phyloP scores from a whole-genome alignment of 1,284 basidiomycete genomes.

The Irpex sp. region DNA sequence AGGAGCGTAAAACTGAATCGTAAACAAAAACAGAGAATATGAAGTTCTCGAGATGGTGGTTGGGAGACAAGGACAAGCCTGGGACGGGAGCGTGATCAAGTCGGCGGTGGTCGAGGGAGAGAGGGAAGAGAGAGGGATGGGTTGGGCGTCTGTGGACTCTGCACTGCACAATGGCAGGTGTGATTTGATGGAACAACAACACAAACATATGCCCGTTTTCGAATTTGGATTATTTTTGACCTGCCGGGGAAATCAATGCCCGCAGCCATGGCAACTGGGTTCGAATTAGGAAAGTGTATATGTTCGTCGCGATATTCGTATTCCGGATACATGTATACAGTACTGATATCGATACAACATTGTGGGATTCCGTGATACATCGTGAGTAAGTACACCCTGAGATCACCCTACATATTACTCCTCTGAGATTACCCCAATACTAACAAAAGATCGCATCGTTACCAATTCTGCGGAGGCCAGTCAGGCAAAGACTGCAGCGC shows the following conservation, averaged over 20 bases:
- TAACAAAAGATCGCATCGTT: no score
- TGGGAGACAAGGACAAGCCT: background rate
- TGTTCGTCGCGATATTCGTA: no score
- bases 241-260: background rate
- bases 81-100: background rate
- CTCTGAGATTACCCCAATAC: no score
- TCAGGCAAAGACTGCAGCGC: conserved; percentile 31
- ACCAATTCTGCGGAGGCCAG: conserved; percentile 27
- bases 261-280: background rate
- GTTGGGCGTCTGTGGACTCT: background rate
- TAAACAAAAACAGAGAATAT: conserved; percentile 1
- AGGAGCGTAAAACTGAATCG: conserved; percentile 16
- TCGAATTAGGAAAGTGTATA: background rate
- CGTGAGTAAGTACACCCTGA: background rate
- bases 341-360: background rate
- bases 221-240: background rate
- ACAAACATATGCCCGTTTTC: background rate
- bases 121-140: no score
- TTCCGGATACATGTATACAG: background rate
- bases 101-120: no score
- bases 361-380: background rate
- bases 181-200: background rate
- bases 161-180: background rate
- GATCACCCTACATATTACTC: no score
- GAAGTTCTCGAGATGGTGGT: background rate